phyloP scores from a whole-genome alignment of 2,329 filamentous ascomycete species.

The Xylaria sp. region DNA sequence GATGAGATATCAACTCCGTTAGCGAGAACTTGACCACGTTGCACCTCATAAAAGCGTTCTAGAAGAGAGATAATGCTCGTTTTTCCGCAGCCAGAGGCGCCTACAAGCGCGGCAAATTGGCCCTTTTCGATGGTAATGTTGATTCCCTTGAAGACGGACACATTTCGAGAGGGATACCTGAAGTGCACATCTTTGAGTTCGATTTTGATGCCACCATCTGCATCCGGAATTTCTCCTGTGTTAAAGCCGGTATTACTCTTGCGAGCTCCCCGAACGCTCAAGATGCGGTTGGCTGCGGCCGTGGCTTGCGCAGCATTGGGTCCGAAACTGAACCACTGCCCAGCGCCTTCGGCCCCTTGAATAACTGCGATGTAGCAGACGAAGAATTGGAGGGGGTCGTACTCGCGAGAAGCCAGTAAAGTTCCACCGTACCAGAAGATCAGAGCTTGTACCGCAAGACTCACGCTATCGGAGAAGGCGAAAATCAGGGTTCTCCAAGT shows the following conservation, averaged over 20 bases:
- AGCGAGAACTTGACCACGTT: slow-evolving; percentile 71
- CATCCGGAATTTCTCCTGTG: slow-evolving; percentile 56
- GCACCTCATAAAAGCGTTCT: slow-evolving; percentile 77
- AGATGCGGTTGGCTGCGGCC: slow-evolving; percentile 69
- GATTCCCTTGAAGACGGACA: slow-evolving; percentile 69
- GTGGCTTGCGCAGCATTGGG: slow-evolving; percentile 71
- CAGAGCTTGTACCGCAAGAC: slow-evolving; percentile 71
- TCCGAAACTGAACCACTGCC: slow-evolving; percentile 74
- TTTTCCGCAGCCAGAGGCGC: slow-evolving; percentile 77
- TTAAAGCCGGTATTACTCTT: slow-evolving; percentile 51
- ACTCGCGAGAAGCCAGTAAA: slow-evolving; percentile 65
- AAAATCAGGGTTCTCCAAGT: slow-evolving; percentile 73
- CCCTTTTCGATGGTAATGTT: slow-evolving; percentile 74
- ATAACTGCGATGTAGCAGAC: slow-evolving; percentile 73
- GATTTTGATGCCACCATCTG: slow-evolving; percentile 64
- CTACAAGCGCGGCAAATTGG: slow-evolving; percentile 77
- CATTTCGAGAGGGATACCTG: slow-evolving; percentile 68
- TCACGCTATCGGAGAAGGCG: slow-evolving; percentile 74
- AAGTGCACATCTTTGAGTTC: slow-evolving; percentile 68
- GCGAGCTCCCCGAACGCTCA: slow-evolving; percentile 61
- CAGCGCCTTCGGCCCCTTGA: slow-evolving; percentile 74
- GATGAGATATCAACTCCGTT: slow-evolving; percentile 69
- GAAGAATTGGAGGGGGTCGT: slow-evolving; percentile 60
- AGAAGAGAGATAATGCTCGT: slow-evolving; percentile 75
- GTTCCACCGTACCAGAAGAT: slow-evolving; percentile 75